phyloP scores from a whole-genome alignment of 345 rosid genomes.

The Aethionema arabicum region DNA sequence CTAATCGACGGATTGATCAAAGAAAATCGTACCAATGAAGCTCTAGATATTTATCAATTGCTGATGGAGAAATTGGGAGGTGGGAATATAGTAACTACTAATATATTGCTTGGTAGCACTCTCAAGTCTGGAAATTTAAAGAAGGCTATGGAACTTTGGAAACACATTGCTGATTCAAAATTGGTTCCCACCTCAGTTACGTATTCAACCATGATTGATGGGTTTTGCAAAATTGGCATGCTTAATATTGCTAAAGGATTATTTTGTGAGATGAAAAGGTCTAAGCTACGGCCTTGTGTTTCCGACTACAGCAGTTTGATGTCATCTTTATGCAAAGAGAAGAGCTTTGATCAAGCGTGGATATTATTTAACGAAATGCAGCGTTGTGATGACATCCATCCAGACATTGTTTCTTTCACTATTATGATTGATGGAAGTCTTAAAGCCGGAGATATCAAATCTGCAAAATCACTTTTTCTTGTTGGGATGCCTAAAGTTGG shows the following conservation, averaged over 20 bases:
- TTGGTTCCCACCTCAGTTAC: slow-evolving; percentile 44
- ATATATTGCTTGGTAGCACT: slow-evolving; percentile 42
- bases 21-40: slow-evolving; percentile 25
- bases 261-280: slow-evolving; percentile 27
- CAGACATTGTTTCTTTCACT: slow-evolving; percentile 43
- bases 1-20: slow-evolving; percentile 51
- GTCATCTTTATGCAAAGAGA: no score
- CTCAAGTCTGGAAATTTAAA: slow-evolving; percentile 41
- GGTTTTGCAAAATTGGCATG: slow-evolving; percentile 45
- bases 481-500: slow-evolving; percentile 46
- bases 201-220: slow-evolving; percentile 42
- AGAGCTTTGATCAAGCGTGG: no score
- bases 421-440: slow-evolving; percentile 48
- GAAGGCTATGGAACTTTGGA: slow-evolving; percentile 27
- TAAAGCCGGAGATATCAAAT: slow-evolving; percentile 45
- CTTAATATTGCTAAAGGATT: slow-evolving; percentile 40
- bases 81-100: slow-evolving; percentile 24
- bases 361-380: slow-evolving; percentile 41
- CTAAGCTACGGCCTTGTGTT: slow-evolving; percentile 33
- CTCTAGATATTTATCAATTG: no score
- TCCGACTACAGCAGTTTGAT: slow-evolving; percentile 43
- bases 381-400: slow-evolving; percentile 33
- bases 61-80: no score
- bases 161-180: slow-evolving; percentile 39
- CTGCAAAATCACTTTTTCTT: slow-evolving; percentile 40